These are phyloP conservation scores for Gliomastix tumulicola DNA, from an alignment of 2,329 filamentous ascomycete genomes.

Conservation along the genomic window DNA sequence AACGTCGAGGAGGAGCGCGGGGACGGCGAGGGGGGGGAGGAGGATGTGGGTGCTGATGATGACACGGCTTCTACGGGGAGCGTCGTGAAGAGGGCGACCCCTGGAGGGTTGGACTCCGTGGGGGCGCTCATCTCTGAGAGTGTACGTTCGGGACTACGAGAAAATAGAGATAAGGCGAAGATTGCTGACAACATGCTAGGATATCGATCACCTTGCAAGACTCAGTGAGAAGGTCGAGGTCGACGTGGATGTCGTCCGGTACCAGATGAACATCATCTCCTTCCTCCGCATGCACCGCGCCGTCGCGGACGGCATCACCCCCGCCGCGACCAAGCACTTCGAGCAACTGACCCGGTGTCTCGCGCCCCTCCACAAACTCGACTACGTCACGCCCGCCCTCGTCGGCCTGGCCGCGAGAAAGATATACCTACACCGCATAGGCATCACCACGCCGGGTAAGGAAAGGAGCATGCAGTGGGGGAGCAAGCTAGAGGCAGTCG, in stretches of 20 bases:
- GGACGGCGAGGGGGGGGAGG: slow-evolving; percentile 22
- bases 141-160: too few species aligned
- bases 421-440: slow-evolving; percentile 79
- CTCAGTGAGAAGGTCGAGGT: slow-evolving; percentile 53
- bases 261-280: slow-evolving; percentile 79
- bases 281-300: slow-evolving; percentile 86
- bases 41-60: slow-evolving; percentile 9
- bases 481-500: slow-evolving; percentile 65
- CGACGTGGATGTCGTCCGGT: slow-evolving; percentile 72
- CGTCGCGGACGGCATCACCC: slow-evolving; percentile 70
- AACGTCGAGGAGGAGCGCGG: slow-evolving; percentile 74
- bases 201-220: slow-evolving; percentile 54
- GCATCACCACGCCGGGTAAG: slow-evolving; percentile 58
- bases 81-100: slow-evolving; percentile 31
- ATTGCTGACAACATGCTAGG: slow-evolving; percentile 17
- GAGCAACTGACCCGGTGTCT: slow-evolving; percentile 62
- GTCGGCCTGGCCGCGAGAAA: slow-evolving; percentile 78
- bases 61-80: slow-evolving; percentile 32
- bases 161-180: too few species aligned
- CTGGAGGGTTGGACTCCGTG: slow-evolving; percentile 7
- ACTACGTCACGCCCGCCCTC: slow-evolving; percentile 78
- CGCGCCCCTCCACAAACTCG: slow-evolving; percentile 72
- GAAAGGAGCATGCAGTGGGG: slow-evolving; percentile 94
- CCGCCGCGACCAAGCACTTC: slow-evolving; percentile 73
- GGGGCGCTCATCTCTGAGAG: slow-evolving; percentile 31